Conservation (phyloP, 441 rosid species). For the Bruguiera hainesii region DNA sequence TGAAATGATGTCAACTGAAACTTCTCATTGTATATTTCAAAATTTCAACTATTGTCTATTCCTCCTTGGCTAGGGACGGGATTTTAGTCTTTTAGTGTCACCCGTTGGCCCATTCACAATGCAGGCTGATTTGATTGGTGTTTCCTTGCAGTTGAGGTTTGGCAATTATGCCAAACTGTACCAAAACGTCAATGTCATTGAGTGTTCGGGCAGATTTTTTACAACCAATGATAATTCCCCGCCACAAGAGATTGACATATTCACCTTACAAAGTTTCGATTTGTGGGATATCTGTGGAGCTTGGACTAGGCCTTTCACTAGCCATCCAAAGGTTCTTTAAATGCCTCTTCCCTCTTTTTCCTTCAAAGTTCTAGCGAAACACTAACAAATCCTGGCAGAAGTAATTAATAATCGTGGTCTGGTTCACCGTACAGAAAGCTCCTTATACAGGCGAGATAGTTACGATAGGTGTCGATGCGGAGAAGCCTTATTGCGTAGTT, state of each 20-base stretch:
- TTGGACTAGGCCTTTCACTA: constrained; percentile 32
- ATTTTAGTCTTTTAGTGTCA: too few relatives aligned
- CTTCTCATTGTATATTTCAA: too few relatives aligned
- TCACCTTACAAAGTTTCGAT: constrained; percentile 18
- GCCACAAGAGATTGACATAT: constrained; percentile 38
- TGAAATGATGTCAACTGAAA: too few relatives aligned
- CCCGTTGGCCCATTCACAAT: not conserved
- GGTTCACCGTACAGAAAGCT: constrained; percentile 22
- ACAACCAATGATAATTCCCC: constrained; percentile 33
- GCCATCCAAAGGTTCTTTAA: constrained; percentile 39
- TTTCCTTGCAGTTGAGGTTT: constrained; percentile 32
- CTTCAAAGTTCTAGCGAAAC: too few relatives aligned
- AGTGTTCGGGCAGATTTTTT: constrained; percentile 41
- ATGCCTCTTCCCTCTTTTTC: not conserved
- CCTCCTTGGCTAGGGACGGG: too few relatives aligned
- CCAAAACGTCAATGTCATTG: constrained; percentile 38
- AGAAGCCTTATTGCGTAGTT: constrained; percentile 26
- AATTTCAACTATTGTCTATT: too few relatives aligned
- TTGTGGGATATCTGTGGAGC: constrained; percentile 29
- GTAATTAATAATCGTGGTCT: too few relatives aligned
- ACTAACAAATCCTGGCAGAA: too few relatives aligned
- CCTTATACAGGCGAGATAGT: constrained; percentile 31
- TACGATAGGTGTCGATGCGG: constrained; percentile 21
- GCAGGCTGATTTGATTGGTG: not conserved
- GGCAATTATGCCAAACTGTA: constrained; percentile 29